Percentiles rank a stretch among this genome's conserved stretches.
Evolutionary conservation across 768 basidiomycete species (phyloP).

Genomic region (Crassisporium funariophilum): DNA sequence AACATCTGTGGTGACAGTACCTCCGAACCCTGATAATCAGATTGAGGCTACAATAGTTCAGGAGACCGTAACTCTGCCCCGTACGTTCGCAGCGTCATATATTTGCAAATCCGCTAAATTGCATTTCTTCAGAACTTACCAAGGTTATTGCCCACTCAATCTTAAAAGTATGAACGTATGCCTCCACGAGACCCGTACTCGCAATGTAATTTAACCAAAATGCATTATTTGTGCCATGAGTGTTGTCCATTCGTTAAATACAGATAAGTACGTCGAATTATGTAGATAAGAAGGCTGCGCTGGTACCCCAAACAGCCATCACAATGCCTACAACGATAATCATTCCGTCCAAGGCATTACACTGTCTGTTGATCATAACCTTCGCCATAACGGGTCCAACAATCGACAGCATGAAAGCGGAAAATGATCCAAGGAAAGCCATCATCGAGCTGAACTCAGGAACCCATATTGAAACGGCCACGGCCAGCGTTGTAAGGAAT

Average conservation of each 20-base stretch:
- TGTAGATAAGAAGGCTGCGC: conserved; percentile 56
- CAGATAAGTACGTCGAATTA: conserved; percentile 2
- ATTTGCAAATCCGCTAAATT: conserved; percentile 7
- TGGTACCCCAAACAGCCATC: conserved; percentile 82
- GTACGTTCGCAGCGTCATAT: conserved; percentile 46
- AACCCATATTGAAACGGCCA: conserved; percentile 70
- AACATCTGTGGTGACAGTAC: conserved; percentile 63
- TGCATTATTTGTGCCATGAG: conserved; percentile 2
- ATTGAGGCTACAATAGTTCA: conserved; percentile 85
- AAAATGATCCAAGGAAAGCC: conserved; percentile 92
- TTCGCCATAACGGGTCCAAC: conserved; percentile 79
- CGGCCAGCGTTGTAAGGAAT: conserved; percentile 57
- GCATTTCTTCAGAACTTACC: conserved; percentile 55
- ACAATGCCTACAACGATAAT: conserved; percentile 52
- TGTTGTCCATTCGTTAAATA: conserved; percentile 2
- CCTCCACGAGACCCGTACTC: no score
- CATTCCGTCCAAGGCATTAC: conserved; percentile 51
- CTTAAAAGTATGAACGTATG: conserved; percentile 41
- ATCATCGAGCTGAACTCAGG: conserved; percentile 84
- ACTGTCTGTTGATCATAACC: conserved; percentile 53
- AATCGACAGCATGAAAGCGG: conserved; percentile 74
- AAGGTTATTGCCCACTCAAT: conserved; percentile 77
- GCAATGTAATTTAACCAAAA: no score
- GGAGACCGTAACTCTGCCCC: conserved; percentile 79
- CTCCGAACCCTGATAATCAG: conserved; percentile 86